These are phyloP conservation scores for Phragmites australis DNA, from an alignment of 176 grass and related monocot genomes.

Conservation along the genomic window DNA sequence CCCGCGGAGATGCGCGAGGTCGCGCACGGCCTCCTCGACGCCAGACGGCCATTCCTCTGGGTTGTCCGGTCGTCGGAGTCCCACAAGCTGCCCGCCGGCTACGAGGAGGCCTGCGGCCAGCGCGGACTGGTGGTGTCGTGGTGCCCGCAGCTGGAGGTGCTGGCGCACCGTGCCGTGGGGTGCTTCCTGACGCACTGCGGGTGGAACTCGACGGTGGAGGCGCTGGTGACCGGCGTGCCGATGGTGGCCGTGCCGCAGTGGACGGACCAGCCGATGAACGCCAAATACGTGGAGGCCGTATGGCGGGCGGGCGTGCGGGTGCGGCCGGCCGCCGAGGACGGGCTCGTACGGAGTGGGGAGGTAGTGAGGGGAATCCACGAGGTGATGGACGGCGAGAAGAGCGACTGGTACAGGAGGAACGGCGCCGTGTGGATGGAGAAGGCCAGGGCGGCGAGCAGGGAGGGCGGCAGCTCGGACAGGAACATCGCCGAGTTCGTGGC, in stretches of 20 bases:
- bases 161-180: conserved; percentile 61
- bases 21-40: conserved; percentile 47
- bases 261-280: conserved; percentile 86
- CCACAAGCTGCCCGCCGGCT: conserved; percentile 54
- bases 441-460: conserved; percentile 35
- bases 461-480: conserved; percentile 66
- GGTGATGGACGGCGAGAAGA: conserved; percentile 56
- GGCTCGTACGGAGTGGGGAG: conserved; percentile 45
- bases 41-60: conserved; percentile 62
- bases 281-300: conserved; percentile 71
- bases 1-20: conserved; percentile 51
- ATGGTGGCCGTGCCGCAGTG: conserved; percentile 66
- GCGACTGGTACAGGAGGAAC: conserved; percentile 52
- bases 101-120: neutral
- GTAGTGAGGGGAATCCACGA: conserved; percentile 15
- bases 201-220: conserved; percentile 82
- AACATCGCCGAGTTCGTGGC: conserved; percentile 68
- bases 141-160: conserved; percentile 76
- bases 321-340: conserved; percentile 9
- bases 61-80: conserved; percentile 61
- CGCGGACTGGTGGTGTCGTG: conserved; percentile 54
- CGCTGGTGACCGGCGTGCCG: conserved; percentile 36
- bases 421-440: conserved; percentile 44
- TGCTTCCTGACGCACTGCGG: conserved; percentile 90
- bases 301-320: conserved; percentile 62